Conservation (phyloP, 257 asterid genomes). For the Mentha longifolia region DNA sequence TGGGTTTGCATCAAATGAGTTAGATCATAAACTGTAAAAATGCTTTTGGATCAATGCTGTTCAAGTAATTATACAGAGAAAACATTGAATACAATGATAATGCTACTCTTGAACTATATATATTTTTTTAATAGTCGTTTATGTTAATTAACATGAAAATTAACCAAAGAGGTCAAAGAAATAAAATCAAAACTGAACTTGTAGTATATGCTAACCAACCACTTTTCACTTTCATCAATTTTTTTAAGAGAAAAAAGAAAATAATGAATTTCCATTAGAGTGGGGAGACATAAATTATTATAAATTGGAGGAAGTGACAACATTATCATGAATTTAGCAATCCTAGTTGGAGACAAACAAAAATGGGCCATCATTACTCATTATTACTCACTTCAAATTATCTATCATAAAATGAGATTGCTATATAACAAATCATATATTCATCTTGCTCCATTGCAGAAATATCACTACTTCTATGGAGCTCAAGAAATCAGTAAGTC, state of each 20-base stretch:
- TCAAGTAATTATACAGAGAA: no score
- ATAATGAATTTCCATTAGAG: neutral
- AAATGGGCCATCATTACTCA: constrained; percentile 27
- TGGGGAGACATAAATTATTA: constrained; percentile 31
- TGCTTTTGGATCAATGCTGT: no score
- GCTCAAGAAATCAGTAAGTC: constrained; percentile 8
- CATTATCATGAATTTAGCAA: constrained; percentile 18
- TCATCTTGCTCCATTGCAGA: neutral
- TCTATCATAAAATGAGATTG: no score
- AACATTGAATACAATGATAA: no score
- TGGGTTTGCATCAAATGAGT: no score
- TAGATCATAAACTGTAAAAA: no score
- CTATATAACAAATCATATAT: neutral
- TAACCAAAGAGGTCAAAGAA: no score
- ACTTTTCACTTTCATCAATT: neutral
- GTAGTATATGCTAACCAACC: no score
- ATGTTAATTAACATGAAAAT: no score
- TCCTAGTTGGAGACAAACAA: constrained; percentile 20
- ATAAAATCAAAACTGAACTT: no score
- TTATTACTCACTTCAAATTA: neutral
- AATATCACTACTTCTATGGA: neutral
- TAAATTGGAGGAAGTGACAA: constrained; percentile 17
- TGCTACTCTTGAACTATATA: no score
- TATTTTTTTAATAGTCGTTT: no score
- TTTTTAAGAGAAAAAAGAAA: neutral